Base-by-base conservation (phyloP, 2,329 filamentous ascomycete species). In the Alternaria solani region DNA sequence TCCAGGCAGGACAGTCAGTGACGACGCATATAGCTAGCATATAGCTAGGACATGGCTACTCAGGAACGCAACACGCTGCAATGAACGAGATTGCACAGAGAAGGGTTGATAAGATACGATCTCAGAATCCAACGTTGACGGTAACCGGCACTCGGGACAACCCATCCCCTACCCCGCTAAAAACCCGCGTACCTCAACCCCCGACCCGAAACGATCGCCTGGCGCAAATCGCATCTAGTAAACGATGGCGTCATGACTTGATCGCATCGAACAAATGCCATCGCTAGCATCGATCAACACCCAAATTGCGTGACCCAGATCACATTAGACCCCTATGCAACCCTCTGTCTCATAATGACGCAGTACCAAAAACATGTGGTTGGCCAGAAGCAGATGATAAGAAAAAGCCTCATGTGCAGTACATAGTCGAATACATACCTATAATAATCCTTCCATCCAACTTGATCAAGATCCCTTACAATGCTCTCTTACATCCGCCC, bases 221-320 rank as follows among this genome's bases (percentile, higher is more conserved):
- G 28, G 55, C 55, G 32, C 26, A 23, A 25, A 52, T 57, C 47
- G 42, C 47, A 60, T 28, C 34, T 34, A 16, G 46, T 51, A 59
- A 49, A 55, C 47, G 49, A 72, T 71, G 57, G 59, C 70, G 70
- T 73, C 70, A 73, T 72, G 68, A 72, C 69, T 72, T 62, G 59
- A 53, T 41, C 51, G 32, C 51, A 60, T 53, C 63, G 59, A 66
- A 63, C 52, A 47, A 47, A 59, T 36, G 48, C 48, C 49, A 54
- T 23, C 34, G 18, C 34, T 18, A 41, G 41, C 25, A 41, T 54
- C 57, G 57, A 59, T 55, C 20, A 34, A 47, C 26, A 42, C 5
- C 8, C 56, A 20, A 53, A 55, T 30, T 32, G 43, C 51, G 43
- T 41, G 32, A 38, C 56, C 16, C 41, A 20, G 20, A 32, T 26